Evolutionary conservation across 129 eudicot species (phyloP), one percentile per base, ranked within the genome.

Genomic region (Rutidosis leptorrhynchoides): DNA sequence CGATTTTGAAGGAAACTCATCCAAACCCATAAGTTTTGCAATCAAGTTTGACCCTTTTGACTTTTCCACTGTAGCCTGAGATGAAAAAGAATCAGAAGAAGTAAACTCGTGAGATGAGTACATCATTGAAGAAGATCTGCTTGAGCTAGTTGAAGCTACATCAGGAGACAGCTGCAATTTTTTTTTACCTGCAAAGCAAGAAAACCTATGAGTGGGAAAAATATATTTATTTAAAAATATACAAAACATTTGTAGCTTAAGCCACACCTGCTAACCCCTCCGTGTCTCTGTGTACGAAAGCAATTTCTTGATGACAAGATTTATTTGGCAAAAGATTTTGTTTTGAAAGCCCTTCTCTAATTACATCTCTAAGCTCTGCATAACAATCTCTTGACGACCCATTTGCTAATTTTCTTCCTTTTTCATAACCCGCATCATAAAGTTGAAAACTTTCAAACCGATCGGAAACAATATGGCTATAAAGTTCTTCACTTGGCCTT

Each of bases 1-100:
- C 0, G 75, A 66, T 77, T 77, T 78, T 70, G 80, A 75, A 27
- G 95, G 75, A 5, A 78, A 21, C 25, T 83, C 88, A 54, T 90
- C 97, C 10, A 90, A 62, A 29, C 97, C 97, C 97, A 90, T 90
- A 23, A 90, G 95, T 81, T 82, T 90, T 23, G 90, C 91, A 49
- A 90, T 72, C 70, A 82, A 72, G 81, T 84, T 90, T 30, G 90
- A 73, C 17, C 78, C 70, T 48, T 82, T 82, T 42, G 80, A 70
- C 80, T 73, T 86, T 64, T 78, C 83, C 73, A 75, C 77, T 3
- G 59, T 78, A 32, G 75, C 67, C 72, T 72, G 69, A 7, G 87
- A 79, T 42, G 89, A 67, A 28, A 78, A 33, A 23, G 85, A 80
- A 27, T 81, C 93, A 6, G 85, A 83, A 25, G 89, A 86, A 22